Evolutionary conservation across 257 asterid genomes (phyloP).

Genomic region (Lantana camara): DNA sequence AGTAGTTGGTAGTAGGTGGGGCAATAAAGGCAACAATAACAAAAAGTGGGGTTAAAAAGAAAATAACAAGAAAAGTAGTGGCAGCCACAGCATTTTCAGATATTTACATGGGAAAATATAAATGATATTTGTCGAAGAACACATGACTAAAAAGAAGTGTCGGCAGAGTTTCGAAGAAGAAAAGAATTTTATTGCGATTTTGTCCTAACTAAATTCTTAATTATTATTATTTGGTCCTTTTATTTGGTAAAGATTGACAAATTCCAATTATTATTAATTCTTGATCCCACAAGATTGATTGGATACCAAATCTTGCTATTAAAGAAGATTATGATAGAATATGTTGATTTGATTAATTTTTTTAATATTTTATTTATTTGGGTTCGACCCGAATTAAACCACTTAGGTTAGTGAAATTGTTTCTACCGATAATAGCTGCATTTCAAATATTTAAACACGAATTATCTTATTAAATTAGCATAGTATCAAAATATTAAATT

Average conservation of each 20-base stretch:
- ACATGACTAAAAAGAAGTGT: conserved; percentile 17
- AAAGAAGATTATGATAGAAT: too few species aligned
- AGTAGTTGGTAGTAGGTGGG: conserved; percentile 4
- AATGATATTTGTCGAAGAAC: neutral
- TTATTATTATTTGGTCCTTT: neutral
- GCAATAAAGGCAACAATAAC: conserved; percentile 1
- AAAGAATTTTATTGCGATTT: conserved; percentile 2
- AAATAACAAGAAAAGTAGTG: neutral
- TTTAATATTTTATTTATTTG: too few species aligned
- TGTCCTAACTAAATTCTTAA: conserved; percentile 10
- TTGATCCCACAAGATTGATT: neutral
- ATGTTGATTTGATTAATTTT: too few species aligned
- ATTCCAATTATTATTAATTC: conserved; percentile 13
- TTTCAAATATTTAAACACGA: too few species aligned
- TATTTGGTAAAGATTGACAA: conserved; percentile 16
- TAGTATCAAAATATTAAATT: too few species aligned
- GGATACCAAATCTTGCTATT: neutral
- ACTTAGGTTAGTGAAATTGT: too few species aligned
- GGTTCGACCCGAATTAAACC: too few species aligned
- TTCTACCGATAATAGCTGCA: too few species aligned
- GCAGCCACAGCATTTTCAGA: neutral
- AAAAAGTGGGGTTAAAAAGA: neutral
- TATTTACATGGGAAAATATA: neutral
- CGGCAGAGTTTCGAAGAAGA: conserved; percentile 9
- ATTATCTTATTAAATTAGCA: too few species aligned